phyloP scores from a whole-genome alignment of 129 eudicot species.

The Artemisia tridentata region DNA sequence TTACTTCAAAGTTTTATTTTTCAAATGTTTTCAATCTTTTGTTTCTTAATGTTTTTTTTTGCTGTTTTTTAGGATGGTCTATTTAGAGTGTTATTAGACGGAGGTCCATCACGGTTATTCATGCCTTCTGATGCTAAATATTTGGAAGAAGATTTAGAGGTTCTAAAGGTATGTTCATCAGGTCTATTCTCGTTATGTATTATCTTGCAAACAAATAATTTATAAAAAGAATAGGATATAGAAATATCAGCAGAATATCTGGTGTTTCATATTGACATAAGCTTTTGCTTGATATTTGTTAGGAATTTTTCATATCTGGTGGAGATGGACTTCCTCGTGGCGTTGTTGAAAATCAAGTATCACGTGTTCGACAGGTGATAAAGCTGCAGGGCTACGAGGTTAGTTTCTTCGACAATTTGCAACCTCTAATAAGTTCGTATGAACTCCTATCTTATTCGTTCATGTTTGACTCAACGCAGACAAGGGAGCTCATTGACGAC shows the following conservation, averaged over 20 bases:
- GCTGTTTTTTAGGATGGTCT: slow-evolving; percentile 72
- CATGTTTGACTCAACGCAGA: slow-evolving; percentile 46
- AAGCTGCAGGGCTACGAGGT: slow-evolving; percentile 93
- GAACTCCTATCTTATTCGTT: slow-evolving; percentile 7
- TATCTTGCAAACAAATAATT: no score
- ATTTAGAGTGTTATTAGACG: slow-evolving; percentile 81
- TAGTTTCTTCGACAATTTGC: slow-evolving; percentile 21
- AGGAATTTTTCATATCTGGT: slow-evolving; percentile 98
- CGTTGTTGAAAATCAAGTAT: slow-evolving; percentile 94
- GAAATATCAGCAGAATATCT: no score
- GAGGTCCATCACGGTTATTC: slow-evolving; percentile 88
- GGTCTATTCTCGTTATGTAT: slow-evolving; percentile 7
- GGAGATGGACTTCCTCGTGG: slow-evolving; percentile 99
- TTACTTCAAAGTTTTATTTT: slow-evolving; percentile 6
- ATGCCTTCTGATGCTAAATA: slow-evolving; percentile 66
- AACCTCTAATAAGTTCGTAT: background rate
- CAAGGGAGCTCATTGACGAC: slow-evolving; percentile 89
- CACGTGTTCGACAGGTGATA: slow-evolving; percentile 79
- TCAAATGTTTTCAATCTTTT: background rate
- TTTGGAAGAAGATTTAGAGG: slow-evolving; percentile 92
- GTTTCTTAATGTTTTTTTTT: background rate
- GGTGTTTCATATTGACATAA: background rate
- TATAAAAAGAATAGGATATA: no score
- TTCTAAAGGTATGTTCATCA: slow-evolving; percentile 59
- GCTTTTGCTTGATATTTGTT: background rate